These are phyloP conservation scores for Cotoneaster glaucophyllus DNA, from an alignment of 306 rosid genomes.

Conservation along the genomic window DNA sequence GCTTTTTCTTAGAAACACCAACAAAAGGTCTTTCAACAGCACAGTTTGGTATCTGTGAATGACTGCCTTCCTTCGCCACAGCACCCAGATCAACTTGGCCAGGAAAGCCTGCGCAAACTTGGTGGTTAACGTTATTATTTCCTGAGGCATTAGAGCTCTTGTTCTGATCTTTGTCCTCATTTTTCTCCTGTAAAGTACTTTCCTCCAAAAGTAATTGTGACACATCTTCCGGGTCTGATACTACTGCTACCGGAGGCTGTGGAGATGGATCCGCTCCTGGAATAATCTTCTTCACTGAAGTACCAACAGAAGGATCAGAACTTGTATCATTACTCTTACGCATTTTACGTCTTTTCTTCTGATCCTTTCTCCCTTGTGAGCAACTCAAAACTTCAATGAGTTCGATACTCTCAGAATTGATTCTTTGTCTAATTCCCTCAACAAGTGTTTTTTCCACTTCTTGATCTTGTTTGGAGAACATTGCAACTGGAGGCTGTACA, in stretches of 20 bases:
- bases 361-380: not conserved
- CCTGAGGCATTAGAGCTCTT: not conserved
- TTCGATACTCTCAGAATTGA: slow-evolving; percentile 12
- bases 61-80: slow-evolving; percentile 16
- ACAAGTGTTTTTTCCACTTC: slow-evolving; percentile 17
- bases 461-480: slow-evolving; percentile 10
- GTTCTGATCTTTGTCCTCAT: not conserved
- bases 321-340: not conserved
- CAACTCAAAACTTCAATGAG: not conserved
- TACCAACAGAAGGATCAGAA: not conserved
- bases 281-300: not conserved
- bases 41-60: slow-evolving; percentile 16
- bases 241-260: not conserved
- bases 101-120: no score
- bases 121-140: not conserved
- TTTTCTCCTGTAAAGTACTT: not conserved
- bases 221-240: not conserved
- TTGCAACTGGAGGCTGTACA: slow-evolving; percentile 16
- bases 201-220: not conserved
- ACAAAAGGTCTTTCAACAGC: slow-evolving; percentile 27
- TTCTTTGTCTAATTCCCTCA: slow-evolving; percentile 6
- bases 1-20: slow-evolving; percentile 49
- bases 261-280: not conserved
- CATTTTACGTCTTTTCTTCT: not conserved
- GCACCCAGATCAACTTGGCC: slow-evolving; percentile 17